Base-by-base conservation (phyloP, 2,329 filamentous ascomycete species). In the Trichoderma guizhouense region DNA sequence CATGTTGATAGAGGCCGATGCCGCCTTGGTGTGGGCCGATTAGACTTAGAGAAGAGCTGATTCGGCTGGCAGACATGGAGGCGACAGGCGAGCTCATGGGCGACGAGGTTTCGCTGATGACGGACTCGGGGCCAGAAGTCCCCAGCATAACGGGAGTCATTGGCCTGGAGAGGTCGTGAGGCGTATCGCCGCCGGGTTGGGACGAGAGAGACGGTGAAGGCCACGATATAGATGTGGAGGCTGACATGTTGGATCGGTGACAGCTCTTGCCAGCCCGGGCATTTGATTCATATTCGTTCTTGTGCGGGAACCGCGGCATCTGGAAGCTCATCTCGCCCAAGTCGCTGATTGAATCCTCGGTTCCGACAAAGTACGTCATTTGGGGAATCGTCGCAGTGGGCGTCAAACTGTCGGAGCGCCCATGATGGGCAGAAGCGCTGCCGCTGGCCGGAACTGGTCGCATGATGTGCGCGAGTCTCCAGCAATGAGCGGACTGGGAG, bases 41-140 rank as follows among this genome's bases (percentile, higher is more conserved):
- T 9, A 73, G 73, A 60, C 77, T 77, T 3, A 72, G 72, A 15
- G 74, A 63, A 14, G 75, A 75, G 73, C 79, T 77, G 62, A 76
- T 76, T 9, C 75, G 76, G 51, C 75, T 74, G 30, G 79, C 78
- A n/a, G 79, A 81, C 8, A 73, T 58, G 28, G 86, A 88, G 7
- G 82, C 84, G 5, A 81, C 81, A 3, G 88, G 81, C 3, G 87
- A 88, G 76, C 85, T 84, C 72, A 83, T 82, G 57, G 84, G 83
- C n/a, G 88, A 89, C 14, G 84, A 87, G 11, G 84, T 80, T 67
- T 82, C 84, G 74, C 87, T 88, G 34, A 86, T 77, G 15, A 77
- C 74, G 1, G 80, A 82, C 51, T 75, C 76, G 2, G 79, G 74
- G 14, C 76, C 76, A 5, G 78, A 78, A 21, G 76, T 67, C 6